These are phyloP conservation scores for Tillandsia fasciculata DNA, from an alignment of 176 grass and related monocot genomes.

Conservation along the genomic window DNA sequence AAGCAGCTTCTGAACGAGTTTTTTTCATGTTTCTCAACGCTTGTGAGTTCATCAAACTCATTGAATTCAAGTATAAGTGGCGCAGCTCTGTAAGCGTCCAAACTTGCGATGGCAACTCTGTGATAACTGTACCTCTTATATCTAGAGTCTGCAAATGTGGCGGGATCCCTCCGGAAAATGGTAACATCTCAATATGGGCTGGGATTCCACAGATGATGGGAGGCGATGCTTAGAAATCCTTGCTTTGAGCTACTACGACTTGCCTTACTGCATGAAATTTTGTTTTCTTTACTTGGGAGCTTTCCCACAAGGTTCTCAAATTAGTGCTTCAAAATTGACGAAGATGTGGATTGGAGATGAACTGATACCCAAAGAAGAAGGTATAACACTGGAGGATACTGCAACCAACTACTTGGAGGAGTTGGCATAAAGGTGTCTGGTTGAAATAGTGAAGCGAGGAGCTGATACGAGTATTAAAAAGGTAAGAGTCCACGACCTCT, in stretches of 20 bases:
- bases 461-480: background rate
- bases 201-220: background rate
- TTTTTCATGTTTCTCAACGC: too few relatives aligned
- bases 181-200: background rate
- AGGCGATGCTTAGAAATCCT: conserved; percentile 1
- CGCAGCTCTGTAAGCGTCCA: background rate
- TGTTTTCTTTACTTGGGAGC: conserved; percentile 6
- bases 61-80: too few relatives aligned
- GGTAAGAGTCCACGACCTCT: background rate
- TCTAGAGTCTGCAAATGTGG: background rate
- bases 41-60: too few relatives aligned
- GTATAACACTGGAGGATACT: background rate
- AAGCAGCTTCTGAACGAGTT: too few relatives aligned
- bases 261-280: background rate
- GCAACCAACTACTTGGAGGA: background rate
- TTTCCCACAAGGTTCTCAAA: background rate
- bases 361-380: background rate
- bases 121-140: background rate
- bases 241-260: conserved; percentile 1
- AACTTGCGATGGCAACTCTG: background rate
- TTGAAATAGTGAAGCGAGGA: background rate
- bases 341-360: background rate
- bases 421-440: background rate
- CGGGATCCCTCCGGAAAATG: background rate
- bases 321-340: background rate